Conservation (phyloP, 2,329 filamentous ascomycete species). For the Colletotrichum orbiculare region DNA sequence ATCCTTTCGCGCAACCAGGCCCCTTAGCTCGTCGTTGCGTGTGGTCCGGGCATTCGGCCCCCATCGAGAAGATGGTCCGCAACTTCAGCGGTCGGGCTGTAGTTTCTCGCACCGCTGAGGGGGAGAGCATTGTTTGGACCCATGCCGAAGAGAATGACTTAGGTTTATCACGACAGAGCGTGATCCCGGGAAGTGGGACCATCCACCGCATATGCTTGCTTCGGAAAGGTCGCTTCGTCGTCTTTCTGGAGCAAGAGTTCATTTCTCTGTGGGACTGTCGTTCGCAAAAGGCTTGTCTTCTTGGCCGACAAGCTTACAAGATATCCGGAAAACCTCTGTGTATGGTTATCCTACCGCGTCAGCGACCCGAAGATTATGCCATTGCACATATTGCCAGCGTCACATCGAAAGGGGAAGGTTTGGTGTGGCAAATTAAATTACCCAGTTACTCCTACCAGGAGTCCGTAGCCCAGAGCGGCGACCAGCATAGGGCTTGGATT, state of each 20-base stretch:
- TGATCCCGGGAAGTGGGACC: conserved; percentile 73
- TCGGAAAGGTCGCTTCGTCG: conserved; percentile 79
- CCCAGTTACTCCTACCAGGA: conserved; percentile 56
- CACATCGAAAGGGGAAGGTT: conserved; percentile 79
- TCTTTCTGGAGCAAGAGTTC: conserved; percentile 79
- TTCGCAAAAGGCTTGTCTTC: conserved; percentile 63
- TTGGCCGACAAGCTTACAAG: conserved; percentile 69
- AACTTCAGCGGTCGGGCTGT: conserved; percentile 84
- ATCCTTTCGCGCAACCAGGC: conserved; percentile 70
- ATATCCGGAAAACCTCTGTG: conserved; percentile 80
- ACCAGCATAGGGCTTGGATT: conserved; percentile 55
- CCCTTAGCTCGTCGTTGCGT: conserved; percentile 72
- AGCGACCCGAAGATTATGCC: conserved; percentile 65
- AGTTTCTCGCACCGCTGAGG: conserved; percentile 81
- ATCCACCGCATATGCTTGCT: conserved; percentile 86
- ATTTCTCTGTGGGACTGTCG: conserved; percentile 86
- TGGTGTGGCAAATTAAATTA: conserved; percentile 82
- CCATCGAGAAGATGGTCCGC: conserved; percentile 87
- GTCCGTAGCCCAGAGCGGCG: conserved; percentile 44
- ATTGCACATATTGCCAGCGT: conserved; percentile 83
- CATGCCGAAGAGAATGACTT: conserved; percentile 67
- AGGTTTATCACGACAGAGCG: conserved; percentile 73
- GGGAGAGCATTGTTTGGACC: conserved; percentile 86
- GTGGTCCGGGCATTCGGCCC: conserved; percentile 86
- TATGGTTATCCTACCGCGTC: conserved; percentile 77